Percentiles rank a stretch among this genome's conserved stretches.
Evolutionary conservation across 495 filamentous ascomycete genomes (phyloP).

Genomic region (Daldinia concentrica): DNA sequence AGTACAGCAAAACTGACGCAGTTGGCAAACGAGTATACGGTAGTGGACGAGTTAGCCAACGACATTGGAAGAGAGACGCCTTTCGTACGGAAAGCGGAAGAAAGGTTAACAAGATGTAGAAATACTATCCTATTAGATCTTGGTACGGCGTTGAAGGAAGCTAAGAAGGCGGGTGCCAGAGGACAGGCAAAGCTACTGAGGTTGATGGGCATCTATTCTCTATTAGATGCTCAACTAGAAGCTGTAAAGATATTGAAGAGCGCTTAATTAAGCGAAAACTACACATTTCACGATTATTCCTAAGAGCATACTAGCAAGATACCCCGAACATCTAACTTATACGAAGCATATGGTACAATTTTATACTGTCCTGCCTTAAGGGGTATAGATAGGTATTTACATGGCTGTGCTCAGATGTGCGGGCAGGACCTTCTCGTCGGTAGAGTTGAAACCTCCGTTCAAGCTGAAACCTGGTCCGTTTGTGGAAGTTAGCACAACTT

Average conservation of each 20-base stretch:
- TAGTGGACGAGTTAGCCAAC: constrained; percentile 51
- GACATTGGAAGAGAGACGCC: constrained; percentile 54
- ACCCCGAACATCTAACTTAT: constrained; percentile 43
- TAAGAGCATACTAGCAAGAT: constrained; percentile 40
- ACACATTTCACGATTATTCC: not conserved
- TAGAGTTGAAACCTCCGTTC: constrained; percentile 75
- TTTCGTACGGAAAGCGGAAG: constrained; percentile 63
- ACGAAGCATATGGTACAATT: constrained; percentile 59
- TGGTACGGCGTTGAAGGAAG: constrained; percentile 78
- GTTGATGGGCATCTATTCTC: constrained; percentile 78
- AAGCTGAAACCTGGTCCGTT: constrained; percentile 85
- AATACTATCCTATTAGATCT: constrained; percentile 88
- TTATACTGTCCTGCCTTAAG: constrained; percentile 39
- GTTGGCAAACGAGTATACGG: constrained; percentile 56
- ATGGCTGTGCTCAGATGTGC: constrained; percentile 63
- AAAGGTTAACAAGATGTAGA: constrained; percentile 59
- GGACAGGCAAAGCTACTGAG: constrained; percentile 70
- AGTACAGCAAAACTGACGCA: constrained; percentile 54
- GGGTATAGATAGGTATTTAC: constrained; percentile 54
- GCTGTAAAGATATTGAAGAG: constrained; percentile 75
- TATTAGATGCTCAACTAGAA: constrained; percentile 77
- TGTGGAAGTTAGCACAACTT: constrained; percentile 94
- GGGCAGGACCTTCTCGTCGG: constrained; percentile 62
- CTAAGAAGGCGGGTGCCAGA: constrained; percentile 61
- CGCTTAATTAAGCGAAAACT: constrained; percentile 37